Evolutionary conservation across 139 green algal genomes (phyloP).

Genomic region (Haematococcus lacustris): DNA sequence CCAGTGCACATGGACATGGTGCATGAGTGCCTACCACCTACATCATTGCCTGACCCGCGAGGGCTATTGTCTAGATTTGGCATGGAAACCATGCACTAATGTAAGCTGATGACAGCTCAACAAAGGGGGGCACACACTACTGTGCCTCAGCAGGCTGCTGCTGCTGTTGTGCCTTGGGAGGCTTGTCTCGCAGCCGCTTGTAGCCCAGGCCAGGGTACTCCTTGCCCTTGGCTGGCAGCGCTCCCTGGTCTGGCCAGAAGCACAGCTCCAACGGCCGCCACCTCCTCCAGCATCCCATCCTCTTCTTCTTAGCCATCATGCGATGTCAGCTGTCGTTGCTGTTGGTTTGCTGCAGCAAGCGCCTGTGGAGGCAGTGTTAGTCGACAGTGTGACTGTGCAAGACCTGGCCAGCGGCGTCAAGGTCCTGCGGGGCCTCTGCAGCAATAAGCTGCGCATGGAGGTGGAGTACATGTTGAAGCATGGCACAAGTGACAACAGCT

Average conservation of each 20-base stretch:
- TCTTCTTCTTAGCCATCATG: too few relatives aligned
- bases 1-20: too few relatives aligned
- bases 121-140: too few relatives aligned
- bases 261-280: neutral
- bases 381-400: slow-evolving; percentile 3
- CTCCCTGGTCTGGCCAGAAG: neutral
- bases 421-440: slow-evolving; percentile 28
- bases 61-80: too few relatives aligned
- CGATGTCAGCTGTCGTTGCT: too few relatives aligned
- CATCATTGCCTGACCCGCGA: too few relatives aligned
- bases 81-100: too few relatives aligned
- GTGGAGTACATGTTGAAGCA: slow-evolving; percentile 78
- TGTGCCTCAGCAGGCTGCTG: too few relatives aligned
- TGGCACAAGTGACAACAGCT: slow-evolving; percentile 88
- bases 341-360: neutral
- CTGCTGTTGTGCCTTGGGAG: too few relatives aligned
- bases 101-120: too few relatives aligned
- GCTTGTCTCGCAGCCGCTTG: too few relatives aligned
- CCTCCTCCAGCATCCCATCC: neutral
- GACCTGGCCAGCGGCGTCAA: slow-evolving; percentile 24
- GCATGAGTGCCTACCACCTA: too few relatives aligned
- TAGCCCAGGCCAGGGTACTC: neutral
- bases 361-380: slow-evolving; percentile 5
- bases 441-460: slow-evolving; percentile 49
- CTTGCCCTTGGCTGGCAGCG: neutral